Base-by-base conservation (phyloP, 2,329 filamentous ascomycete species). In the Sclerotinia spermophila region DNA sequence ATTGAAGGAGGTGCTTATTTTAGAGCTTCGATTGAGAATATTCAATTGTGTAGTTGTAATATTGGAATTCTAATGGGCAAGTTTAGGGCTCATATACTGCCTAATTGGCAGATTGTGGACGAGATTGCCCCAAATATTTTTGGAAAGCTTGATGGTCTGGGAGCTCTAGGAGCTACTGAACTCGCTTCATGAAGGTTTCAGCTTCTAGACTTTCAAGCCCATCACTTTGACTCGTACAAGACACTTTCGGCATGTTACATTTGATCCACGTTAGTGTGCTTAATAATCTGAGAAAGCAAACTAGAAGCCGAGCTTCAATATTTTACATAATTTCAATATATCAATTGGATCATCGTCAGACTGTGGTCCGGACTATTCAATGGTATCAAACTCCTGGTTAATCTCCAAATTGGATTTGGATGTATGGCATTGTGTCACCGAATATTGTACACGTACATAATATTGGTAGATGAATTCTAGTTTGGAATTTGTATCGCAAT, bases 21-120 rank as follows among this genome's bases (percentile, higher is more conserved):
- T 53, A 58, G 64, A 33, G 73, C 76, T 0, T 75, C 77, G 0
- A 58, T 81, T n/a, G 74, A 79, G 5, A 75, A 77, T 2, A 77
- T 81, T 15, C 74, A 76, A 7, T 55, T 82, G 1, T 81, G 80
- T 56, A 72, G 72, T 30, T 81, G 79, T 70, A 77, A 78, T 68
- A 21, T 71, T 17, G 55, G 68, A 17, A 69, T 73, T 65, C n/a
- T 77, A 17, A 71, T 73, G 65, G 55, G 24, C 13, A 64, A 71
- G 15, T 73, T 75, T 15, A 65, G 69, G 38, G 59, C 45, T 30
- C 71, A 69, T 58, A 33, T 77, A 13, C 74, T 73, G 5, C 30
- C 53, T 2, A 69, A 60, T 19, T 77, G 76, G 76, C 68, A 72
- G 7, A 19, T 70, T 24, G 71, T 70, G 7, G 62, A 74, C 45